A percentile compares a stretch with the other conserved stretches of the same genome.
These are phyloP conservation scores for Phytopythium delawarense DNA, from an alignment of 352 stramenopile species.

Conservation along the genomic window DNA sequence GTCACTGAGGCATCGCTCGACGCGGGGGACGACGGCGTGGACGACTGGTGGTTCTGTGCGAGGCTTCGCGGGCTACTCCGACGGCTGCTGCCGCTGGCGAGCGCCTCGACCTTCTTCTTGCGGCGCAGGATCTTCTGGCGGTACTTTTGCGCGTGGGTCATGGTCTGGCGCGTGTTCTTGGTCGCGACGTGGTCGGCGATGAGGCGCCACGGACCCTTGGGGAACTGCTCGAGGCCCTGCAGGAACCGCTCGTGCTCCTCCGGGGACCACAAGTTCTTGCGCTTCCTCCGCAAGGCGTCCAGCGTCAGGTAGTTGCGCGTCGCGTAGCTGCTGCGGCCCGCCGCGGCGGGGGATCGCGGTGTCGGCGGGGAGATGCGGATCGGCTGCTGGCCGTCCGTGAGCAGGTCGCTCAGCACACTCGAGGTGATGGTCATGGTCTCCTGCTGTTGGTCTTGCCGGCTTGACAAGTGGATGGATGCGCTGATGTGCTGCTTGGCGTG, in stretches of 20 bases:
- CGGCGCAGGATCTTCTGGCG: slow-evolving; percentile 28
- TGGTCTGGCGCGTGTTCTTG: slow-evolving; percentile 29
- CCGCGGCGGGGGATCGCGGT: slow-evolving; percentile 11
- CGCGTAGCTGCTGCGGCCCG: slow-evolving; percentile 10
- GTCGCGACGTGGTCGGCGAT: slow-evolving; percentile 31
- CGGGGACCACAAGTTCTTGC: slow-evolving; percentile 27
- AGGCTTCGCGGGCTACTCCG: slow-evolving; percentile 3
- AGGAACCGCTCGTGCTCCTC: slow-evolving; percentile 44
- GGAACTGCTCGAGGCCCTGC: slow-evolving; percentile 33
- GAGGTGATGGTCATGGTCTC: slow-evolving; percentile 26
- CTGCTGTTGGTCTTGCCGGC: not conserved
- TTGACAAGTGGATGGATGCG: not conserved
- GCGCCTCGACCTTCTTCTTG: slow-evolving; percentile 20
- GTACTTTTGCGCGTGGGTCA: slow-evolving; percentile 44
- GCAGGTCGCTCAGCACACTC: slow-evolving; percentile 25
- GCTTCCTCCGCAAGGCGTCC: slow-evolving; percentile 14
- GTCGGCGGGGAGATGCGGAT: slow-evolving; percentile 23
- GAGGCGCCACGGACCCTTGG: slow-evolving; percentile 34
- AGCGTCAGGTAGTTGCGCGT: slow-evolving; percentile 4
- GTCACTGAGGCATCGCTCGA: slow-evolving; percentile 8
- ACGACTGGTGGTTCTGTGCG: slow-evolving; percentile 1
- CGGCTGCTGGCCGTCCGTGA: slow-evolving; percentile 24
- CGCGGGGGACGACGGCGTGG: slow-evolving; percentile 11
- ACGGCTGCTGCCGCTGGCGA: slow-evolving; percentile 3
- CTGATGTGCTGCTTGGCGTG: not conserved